Conservation (phyloP, 331 rosid species). For the Quercus phellos region DNA sequence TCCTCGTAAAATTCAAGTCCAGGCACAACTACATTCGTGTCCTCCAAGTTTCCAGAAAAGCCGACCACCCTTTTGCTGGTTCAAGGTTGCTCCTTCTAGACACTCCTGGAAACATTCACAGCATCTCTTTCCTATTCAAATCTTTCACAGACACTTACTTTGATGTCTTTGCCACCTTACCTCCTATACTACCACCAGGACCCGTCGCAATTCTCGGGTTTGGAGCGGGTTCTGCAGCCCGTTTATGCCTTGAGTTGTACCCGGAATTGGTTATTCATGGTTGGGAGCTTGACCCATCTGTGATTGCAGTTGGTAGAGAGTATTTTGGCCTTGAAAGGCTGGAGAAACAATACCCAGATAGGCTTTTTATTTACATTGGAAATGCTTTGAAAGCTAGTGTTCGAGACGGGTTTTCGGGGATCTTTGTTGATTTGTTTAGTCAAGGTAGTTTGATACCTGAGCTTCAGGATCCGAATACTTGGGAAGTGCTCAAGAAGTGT, state of each 20-base stretch:
- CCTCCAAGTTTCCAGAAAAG: slow-evolving; percentile 63
- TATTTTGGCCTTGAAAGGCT: slow-evolving; percentile 49
- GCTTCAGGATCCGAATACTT: slow-evolving; percentile 65
- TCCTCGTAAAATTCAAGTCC: slow-evolving; percentile 68
- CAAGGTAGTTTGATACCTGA: slow-evolving; percentile 67
- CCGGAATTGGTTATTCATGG: slow-evolving; percentile 55
- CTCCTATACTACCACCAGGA: slow-evolving; percentile 69
- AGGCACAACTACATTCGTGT: slow-evolving; percentile 81
- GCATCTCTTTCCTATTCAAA: slow-evolving; percentile 66
- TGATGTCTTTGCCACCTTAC: slow-evolving; percentile 79
- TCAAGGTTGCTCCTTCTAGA: slow-evolving; percentile 85
- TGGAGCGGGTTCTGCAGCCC: slow-evolving; percentile 80
- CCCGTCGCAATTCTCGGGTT: slow-evolving; percentile 82
- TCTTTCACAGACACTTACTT: slow-evolving; percentile 65
- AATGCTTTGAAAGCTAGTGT: slow-evolving; percentile 52
- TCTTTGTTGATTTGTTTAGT: slow-evolving; percentile 69
- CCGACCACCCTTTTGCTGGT: slow-evolving; percentile 85
- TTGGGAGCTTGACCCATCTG: slow-evolving; percentile 91
- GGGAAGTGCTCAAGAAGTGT: slow-evolving; percentile 50
- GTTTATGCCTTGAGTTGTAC: slow-evolving; percentile 49
- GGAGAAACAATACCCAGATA: slow-evolving; percentile 37
- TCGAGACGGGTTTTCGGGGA: slow-evolving; percentile 70
- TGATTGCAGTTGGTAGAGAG: slow-evolving; percentile 70
- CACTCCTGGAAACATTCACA: slow-evolving; percentile 86
- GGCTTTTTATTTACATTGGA: slow-evolving; percentile 62